These are phyloP conservation scores for Fraxinus platypoda DNA, from an alignment of 305 asterid species.

Conservation along the genomic window DNA sequence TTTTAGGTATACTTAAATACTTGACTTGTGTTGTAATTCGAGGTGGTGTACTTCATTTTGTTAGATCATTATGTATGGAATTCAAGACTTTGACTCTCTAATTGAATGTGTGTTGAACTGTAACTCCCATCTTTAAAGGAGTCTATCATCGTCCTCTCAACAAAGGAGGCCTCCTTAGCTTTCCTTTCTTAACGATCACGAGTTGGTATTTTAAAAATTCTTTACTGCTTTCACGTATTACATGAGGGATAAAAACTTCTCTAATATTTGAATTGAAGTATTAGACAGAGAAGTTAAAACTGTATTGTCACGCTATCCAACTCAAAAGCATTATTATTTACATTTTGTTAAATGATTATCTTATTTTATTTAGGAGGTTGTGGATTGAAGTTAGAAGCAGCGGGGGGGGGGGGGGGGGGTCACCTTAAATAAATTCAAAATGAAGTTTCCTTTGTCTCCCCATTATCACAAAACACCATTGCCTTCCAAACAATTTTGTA, in stretches of 20 bases:
- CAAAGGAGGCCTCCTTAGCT: not conserved
- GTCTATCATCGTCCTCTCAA: not conserved
- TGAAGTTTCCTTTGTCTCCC: conserved; percentile 28
- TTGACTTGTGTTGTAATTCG: not conserved
- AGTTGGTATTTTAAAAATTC: not conserved
- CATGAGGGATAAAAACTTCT: too few species aligned
- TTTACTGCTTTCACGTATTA: not conserved
- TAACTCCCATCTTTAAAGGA: too few species aligned
- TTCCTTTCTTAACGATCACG: not conserved
- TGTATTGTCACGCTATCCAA: too few species aligned
- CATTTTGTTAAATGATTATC: conserved; percentile 2
- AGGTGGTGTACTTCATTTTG: not conserved
- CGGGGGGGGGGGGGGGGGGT: not conserved
- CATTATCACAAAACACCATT: conserved; percentile 12
- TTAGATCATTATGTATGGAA: too few species aligned
- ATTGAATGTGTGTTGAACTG: too few species aligned
- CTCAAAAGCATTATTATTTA: too few species aligned
- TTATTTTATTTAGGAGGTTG: not conserved
- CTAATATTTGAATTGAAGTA: too few species aligned
- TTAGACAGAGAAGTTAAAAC: too few species aligned
- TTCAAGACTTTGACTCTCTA: too few species aligned
- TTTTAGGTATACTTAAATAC: not conserved
- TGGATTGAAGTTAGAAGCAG: not conserved
- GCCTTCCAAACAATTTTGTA: conserved; percentile 21
- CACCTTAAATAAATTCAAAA: conserved; percentile 10